These are phyloP conservation scores for Aspergillus sp. DNA, from an alignment of 2,329 filamentous ascomycete genomes.

Conservation along the genomic window DNA sequence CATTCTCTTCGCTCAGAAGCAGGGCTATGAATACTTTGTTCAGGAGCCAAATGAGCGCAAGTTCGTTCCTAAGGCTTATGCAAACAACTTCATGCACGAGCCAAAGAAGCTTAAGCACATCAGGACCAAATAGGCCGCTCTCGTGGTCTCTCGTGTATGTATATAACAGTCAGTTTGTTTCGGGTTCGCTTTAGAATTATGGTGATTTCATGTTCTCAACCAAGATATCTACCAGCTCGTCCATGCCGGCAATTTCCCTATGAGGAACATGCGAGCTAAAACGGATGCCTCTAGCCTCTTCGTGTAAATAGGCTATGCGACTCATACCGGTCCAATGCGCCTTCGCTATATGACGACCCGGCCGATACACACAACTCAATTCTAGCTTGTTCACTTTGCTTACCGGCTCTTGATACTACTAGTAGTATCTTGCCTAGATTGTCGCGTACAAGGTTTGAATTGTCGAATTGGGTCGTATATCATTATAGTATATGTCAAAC, in stretches of 20 bases:
- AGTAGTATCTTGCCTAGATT: too few species aligned
- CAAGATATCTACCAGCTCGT: neutral
- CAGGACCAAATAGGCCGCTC: slow-evolving; percentile 69
- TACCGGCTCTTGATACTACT: too few species aligned
- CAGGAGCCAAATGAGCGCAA: slow-evolving; percentile 92
- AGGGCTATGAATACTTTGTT: slow-evolving; percentile 98
- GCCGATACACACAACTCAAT: too few species aligned
- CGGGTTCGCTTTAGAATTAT: slow-evolving; percentile 20
- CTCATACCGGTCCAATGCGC: too few species aligned
- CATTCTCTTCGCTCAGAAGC: slow-evolving; percentile 94
- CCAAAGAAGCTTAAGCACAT: slow-evolving; percentile 86
- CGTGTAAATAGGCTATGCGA: too few species aligned
- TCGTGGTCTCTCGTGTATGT: slow-evolving; percentile 45
- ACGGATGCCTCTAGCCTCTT: too few species aligned
- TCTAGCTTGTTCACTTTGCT: too few species aligned
- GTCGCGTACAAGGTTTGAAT: too few species aligned
- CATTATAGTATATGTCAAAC: too few species aligned
- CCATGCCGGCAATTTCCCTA: neutral
- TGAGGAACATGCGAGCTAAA: too few species aligned
- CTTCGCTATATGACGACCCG: too few species aligned
- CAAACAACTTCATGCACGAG: slow-evolving; percentile 91
- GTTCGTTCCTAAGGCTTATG: slow-evolving; percentile 89
- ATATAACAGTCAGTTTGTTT: slow-evolving; percentile 38
- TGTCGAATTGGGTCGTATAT: too few species aligned
- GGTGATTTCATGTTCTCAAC: slow-evolving; percentile 14